Conservation (phyloP, 805 yeast genomes). For the Saturnispora mendoncae region DNA sequence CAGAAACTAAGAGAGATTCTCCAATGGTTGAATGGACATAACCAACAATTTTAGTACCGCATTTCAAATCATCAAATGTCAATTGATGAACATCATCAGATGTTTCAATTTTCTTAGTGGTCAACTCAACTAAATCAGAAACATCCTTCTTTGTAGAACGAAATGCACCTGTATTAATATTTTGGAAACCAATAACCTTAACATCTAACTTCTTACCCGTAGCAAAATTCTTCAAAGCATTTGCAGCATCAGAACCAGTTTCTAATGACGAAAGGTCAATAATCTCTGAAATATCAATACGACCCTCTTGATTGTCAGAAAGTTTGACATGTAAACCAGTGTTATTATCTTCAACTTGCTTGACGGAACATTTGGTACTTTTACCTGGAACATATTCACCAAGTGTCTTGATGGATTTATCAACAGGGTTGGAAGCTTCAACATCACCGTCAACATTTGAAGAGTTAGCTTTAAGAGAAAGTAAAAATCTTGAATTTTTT, state of each 20-base stretch:
- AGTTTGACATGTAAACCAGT: constrained; percentile 68
- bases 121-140: constrained; percentile 55
- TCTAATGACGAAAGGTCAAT: constrained; percentile 47
- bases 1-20: constrained; percentile 57
- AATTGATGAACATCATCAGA: constrained; percentile 33
- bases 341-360: constrained; percentile 43
- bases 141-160: constrained; percentile 50
- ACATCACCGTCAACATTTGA: constrained; percentile 12
- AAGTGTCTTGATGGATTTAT: constrained; percentile 36
- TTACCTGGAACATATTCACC: constrained; percentile 54
- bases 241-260: constrained; percentile 10
- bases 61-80: constrained; percentile 32
- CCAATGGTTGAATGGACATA: constrained; percentile 54
- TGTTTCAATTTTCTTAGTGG: constrained; percentile 26
- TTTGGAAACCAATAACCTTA: constrained; percentile 69
- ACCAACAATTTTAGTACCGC: constrained; percentile 45
- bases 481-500: constrained; percentile 59
- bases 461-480: constrained; percentile 36
- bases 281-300: constrained; percentile 67
- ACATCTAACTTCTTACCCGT: constrained; percentile 52
- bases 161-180: constrained; percentile 57
- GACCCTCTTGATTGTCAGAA: constrained; percentile 72
- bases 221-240: constrained; percentile 52
- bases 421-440: constrained; percentile 51
- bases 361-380: constrained; percentile 50